Base-by-base conservation (phyloP, 176 grass and related monocot species). In the Oryza officinalis region DNA sequence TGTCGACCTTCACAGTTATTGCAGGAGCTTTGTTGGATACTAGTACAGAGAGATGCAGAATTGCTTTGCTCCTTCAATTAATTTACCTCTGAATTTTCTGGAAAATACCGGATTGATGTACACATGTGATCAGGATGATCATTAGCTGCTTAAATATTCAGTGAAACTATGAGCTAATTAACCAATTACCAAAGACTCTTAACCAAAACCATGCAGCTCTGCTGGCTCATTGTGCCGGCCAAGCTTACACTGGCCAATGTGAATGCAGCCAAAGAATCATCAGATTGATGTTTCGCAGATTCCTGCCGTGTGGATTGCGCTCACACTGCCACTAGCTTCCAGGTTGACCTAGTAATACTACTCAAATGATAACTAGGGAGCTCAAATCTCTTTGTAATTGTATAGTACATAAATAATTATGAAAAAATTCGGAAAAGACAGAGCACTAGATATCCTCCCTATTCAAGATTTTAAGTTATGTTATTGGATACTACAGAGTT, bases 271-370 rank as follows among this genome's bases (percentile, higher is more conserved):
- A 71, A 1, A 71, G 65, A 64, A 81, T 85, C 77, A 43, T 65
- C 43, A 35, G 54, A 18, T 44, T 17, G 13, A 28, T 70, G 78
- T 54, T 72, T 27, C 72, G 30, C 18, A 86, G 88, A 89, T 86
- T 77, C 83, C 83, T 81, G 31, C 77, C 83, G 71, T 66, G 86
- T 26, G 72, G 9, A 23, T 72, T 84, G 32, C 52, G 54, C 54
- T 77, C 67, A 66, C 50, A 25, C 59, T 25, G 31, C 66, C 80
- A 79, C 77, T 44, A 65, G 71, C 65, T 71, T 76, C 83, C 82
- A 81, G 71, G 52, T 85, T 89, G 83, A 86, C 83, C 57, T 54
- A 77, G 87, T 80, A 79, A 45, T 79, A 35, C 33, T 57, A 57
- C 52, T 57, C 52, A 57, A 57, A 57, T 57, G 52, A 57, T 57